Base-by-base conservation (phyloP, 1,284 basidiomycete species). In the Leccinum holopus region DNA sequence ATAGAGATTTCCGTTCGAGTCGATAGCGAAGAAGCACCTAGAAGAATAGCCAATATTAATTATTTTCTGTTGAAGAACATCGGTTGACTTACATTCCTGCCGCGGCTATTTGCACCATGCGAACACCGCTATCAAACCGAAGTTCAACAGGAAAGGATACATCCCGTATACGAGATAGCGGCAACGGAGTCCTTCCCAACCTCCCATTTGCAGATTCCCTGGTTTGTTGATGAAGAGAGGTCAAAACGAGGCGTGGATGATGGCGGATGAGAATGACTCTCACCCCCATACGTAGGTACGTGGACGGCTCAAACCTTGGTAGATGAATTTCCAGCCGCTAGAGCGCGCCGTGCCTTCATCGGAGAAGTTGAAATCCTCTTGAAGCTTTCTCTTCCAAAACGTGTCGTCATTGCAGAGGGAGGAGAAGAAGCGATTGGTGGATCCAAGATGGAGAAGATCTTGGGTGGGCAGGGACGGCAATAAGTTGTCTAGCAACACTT, bases 201-300 rank as follows among this genome's bases (percentile, higher is more conserved):
- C 92, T 80, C 7, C 84, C 84, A 65, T 87, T 79, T 3, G 78
- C 75, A 18, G 78, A 75, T 58, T 87, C 82, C 12, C 91, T 92
- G 49, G 69, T n/a, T 41, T 39, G 32, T n/a, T 11, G 21, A 56
- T 30, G 14, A 21, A 58, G 33, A n/a, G 37, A 57, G 33, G 52
- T 65, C 44, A 57, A 63, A 30, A 25, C 41, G 59, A 35, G 12
- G 25, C 12, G 7, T 39, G 60, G 57, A 58, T 35, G 62, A 59
- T 12, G 18, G 33, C 9, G 21, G 16, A 59, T 56, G 54, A 41
- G 35, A 18, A 39, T 5, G 47, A 44, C 37, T 72, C 84, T 70
- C 74, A 92, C 86, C 93, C 93, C 93, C 93, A 95, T 18, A 93
- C 87, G 70, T 86, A 94, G 1, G 89, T 79, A 69, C 76, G 84